Conservation (phyloP, 108 stramenopile genomes). For the Discostella stelligeroides region DNA sequence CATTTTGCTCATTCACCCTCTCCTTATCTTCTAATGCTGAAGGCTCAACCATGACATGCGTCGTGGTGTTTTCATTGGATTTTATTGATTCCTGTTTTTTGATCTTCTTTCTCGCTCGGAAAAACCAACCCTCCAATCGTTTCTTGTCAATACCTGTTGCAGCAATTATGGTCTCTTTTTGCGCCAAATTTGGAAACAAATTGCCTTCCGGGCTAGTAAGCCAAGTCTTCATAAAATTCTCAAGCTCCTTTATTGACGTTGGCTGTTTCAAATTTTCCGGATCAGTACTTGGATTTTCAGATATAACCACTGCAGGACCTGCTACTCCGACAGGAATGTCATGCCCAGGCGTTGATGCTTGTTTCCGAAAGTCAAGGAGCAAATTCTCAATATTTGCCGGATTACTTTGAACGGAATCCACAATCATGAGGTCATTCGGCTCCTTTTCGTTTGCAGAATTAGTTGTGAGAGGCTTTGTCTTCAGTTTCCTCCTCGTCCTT, state of each 20-base stretch:
- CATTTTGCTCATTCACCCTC: neutral
- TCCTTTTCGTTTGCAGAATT: neutral
- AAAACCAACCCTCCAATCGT: slow-evolving; percentile 39
- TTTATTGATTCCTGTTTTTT: slow-evolving; percentile 13
- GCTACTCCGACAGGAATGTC: neutral
- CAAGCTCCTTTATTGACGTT: slow-evolving; percentile 3
- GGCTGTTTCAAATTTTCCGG: neutral
- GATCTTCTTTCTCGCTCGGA: slow-evolving; percentile 21
- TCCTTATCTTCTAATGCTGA: neutral
- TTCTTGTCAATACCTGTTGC: slow-evolving; percentile 23
- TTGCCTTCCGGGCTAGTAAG: neutral
- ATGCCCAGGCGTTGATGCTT: slow-evolving; percentile 8
- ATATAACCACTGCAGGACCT: no score
- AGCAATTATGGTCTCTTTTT: slow-evolving; percentile 16
- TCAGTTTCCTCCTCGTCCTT: slow-evolving; percentile 40
- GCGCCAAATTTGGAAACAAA: neutral
- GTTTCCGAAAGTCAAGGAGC: slow-evolving; percentile 9
- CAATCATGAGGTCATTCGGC: neutral
- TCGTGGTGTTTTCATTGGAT: neutral
- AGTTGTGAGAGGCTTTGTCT: slow-evolving; percentile 1
- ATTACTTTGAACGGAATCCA: neutral
- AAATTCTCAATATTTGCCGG: slow-evolving; percentile 1
- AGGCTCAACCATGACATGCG: neutral
- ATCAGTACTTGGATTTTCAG: no score
- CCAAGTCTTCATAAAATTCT: slow-evolving; percentile 11